Evolutionary conservation across 2,329 filamentous ascomycete species (phyloP), one percentile per base, ranked within the genome.

Genomic region (Chrysoporthe cubensis): DNA sequence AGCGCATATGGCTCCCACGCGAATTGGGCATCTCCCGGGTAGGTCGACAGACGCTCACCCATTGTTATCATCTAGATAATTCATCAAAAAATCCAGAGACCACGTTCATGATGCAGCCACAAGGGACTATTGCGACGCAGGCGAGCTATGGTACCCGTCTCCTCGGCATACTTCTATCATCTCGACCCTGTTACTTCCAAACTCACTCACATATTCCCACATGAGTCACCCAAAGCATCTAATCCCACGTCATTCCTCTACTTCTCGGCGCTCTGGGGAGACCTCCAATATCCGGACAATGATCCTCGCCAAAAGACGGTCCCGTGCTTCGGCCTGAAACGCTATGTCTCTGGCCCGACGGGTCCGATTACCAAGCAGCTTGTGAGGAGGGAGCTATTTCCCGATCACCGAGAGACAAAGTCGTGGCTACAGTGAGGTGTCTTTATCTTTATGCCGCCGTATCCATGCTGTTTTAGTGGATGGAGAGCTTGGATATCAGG

Each of bases 1-100:
- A 79, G 78, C 44, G 78, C 75, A 5, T 71, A 70, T 4, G 78
- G 78, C 2, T 77, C 78, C 0, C 78, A 79, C 42, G 78, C 78
- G 32, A 79, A 78, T 16, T 79, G 78, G 59, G 66, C 71, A 13
- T 61, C 71, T 8, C 8, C 69, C 21, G 78, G 78, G 78, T 78
- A 71, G 61, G 72, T 57, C 8, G 1, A 8, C 2, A 37, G 9
- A 2, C 13, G 34, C 2, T 13, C 13, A 26, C 32, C 21, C 32
- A 11, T 54, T 34, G 21, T 14, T 34, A 26, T 11, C 6, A 26
- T 26, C 16, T 16, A 14, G 1, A 44, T 34, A 2, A 37, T n/a
- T 40, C 4, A 1, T 2, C 11, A 2, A 1, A 7, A 2, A 11
- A 13, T 48, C 0, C 40, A 79, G 78, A 1, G 43, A 74, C 9